Conservation (phyloP, 2,329 filamentous ascomycete species). For the Nigrospora sphaerica region DNA sequence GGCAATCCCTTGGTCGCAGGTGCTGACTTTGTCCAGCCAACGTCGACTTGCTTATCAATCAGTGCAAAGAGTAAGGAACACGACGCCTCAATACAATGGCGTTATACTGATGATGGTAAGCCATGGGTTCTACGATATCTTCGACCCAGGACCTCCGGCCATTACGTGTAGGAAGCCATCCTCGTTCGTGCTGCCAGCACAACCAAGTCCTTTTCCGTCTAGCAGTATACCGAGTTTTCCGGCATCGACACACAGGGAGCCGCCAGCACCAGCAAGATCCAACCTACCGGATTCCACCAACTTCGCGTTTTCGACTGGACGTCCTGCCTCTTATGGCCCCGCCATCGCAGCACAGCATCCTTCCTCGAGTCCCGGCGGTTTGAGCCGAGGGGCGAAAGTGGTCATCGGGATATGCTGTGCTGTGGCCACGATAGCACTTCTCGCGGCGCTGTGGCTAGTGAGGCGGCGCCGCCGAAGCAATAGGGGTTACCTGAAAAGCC, state of each 20-base stretch:
- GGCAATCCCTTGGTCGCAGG: too few species aligned
- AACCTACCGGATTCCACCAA: too few species aligned
- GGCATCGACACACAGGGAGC: too few species aligned
- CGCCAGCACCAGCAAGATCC: too few species aligned
- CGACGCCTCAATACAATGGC: background rate
- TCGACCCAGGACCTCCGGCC: constrained; percentile 15
- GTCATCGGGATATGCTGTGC: constrained; percentile 36
- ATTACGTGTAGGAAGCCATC: background rate
- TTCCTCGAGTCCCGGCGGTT: too few species aligned
- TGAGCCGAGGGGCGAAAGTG: constrained; percentile 27
- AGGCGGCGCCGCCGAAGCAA: constrained; percentile 20
- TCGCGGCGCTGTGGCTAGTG: constrained; percentile 28
- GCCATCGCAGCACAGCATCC: too few species aligned
- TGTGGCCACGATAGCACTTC: constrained; percentile 28
- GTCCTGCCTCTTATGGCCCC: too few species aligned
- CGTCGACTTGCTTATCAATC: constrained; percentile 42
- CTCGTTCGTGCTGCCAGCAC: background rate
- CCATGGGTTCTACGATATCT: constrained; percentile 14
- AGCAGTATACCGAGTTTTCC: too few species aligned
- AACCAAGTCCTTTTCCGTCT: too few species aligned
- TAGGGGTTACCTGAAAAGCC: constrained; percentile 10
- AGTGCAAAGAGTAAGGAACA: constrained; percentile 40
- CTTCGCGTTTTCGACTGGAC: too few species aligned
- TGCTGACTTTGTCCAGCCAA: constrained; percentile 29
- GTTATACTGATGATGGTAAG: constrained; percentile 5